Base-by-base conservation (phyloP, 1,139 yeast species). In the Diutina pseudorugosa region DNA sequence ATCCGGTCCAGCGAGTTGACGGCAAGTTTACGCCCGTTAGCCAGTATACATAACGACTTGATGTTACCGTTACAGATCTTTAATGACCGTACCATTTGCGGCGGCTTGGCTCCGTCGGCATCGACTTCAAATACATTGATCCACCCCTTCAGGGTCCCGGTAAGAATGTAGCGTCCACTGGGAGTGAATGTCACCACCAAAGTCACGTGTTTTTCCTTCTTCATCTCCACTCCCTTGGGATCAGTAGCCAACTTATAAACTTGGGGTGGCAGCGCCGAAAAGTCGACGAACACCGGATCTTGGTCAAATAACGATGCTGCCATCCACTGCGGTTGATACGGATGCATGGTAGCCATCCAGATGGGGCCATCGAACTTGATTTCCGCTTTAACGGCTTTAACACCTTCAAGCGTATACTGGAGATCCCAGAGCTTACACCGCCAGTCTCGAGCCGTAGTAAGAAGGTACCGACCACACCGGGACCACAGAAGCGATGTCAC, bases 361-460 rank as follows among this genome's bases (percentile, higher is more conserved):
- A 83, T 76, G 4, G 88, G 93, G 9, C 86, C 83, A 53, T 82
- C 85, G 57, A 86, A 82, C 54, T 72, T 70, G 51, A 77, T 70
- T 12, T 69, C 69, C 55, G 78, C 67, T 52, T 59, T 55, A 1
- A 56, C 54, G 7, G 68, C 64, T 11, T 76, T 72, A 7, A 54
- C 55, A n/a, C 59, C 58, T 27, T 53, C 54, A 12, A 48, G 52
- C n/a, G 53, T 47, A 41, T 51, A 54, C 11, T 45, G 60, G 57
- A 91, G 67, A 66, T 89, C 96, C 97, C 97, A 90, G 45, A 90
- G 64, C 53, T 85, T 80, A 52, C 85, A 78, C 54, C 75, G 76
- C 95, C 96, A 90, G 63, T 93, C 98, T 59, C 91, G 80, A 0
- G 94, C 80, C n/a, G 91, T 73, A 2, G 88, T 76, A 9, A 91